Conservation (phyloP, 2,329 filamentous ascomycete genomes). For the Neofusicoccum umdonicola region DNA sequence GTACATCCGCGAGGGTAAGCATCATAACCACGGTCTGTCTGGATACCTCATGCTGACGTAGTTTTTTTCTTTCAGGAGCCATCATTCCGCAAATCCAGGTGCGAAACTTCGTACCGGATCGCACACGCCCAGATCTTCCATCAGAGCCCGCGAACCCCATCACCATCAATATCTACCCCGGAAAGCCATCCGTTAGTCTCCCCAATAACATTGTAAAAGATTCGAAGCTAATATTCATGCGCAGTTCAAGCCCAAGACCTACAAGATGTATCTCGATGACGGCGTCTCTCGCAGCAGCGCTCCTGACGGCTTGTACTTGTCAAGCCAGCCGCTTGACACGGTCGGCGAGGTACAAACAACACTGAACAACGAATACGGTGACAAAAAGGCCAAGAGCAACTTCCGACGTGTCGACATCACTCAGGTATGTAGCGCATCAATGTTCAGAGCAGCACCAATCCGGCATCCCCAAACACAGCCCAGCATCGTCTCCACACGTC, state of each 20-base stretch:
- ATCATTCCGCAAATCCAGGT: constrained; percentile 39
- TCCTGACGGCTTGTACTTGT: background rate
- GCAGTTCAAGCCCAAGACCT: constrained; percentile 20
- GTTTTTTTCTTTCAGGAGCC: constrained; percentile 21
- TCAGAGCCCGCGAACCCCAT: constrained; percentile 30
- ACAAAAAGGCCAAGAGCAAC: background rate
- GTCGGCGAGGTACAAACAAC: background rate
- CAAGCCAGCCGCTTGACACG: background rate
- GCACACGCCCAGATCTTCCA: background rate
- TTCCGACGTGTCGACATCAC: background rate
- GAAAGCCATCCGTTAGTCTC: constrained; percentile 23
- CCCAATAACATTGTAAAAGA: background rate
- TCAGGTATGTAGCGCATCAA: background rate
- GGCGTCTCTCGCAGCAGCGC: constrained; percentile 23
- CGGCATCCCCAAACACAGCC: no score
- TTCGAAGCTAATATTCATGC: no score
- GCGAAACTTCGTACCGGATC: constrained; percentile 30
- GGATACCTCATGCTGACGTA: no score
- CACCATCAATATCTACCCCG: constrained; percentile 38
- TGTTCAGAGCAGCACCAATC: no score
- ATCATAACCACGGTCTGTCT: no score
- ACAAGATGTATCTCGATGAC: constrained; percentile 33
- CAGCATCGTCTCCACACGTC: no score
- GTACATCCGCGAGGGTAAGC: constrained; percentile 36
- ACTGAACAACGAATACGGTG: background rate